Evolutionary conservation across 352 stramenopile species (phyloP).

Genomic region (Pythium phragmiticola): DNA sequence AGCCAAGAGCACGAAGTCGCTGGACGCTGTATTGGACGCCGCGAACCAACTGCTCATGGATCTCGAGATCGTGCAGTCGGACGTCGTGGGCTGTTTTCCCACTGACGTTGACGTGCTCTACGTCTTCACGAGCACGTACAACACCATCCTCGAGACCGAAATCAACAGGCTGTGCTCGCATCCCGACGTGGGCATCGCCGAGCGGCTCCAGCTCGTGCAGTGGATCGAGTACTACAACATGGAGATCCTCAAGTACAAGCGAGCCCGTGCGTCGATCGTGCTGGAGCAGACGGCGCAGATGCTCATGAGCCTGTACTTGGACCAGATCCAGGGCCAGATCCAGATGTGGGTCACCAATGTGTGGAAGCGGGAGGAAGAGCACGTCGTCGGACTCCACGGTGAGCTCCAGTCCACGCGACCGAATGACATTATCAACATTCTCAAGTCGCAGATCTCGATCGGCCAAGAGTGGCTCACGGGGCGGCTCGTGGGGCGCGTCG

Average conservation of each 20-base stretch:
- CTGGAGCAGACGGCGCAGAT: slow-evolving; percentile 65
- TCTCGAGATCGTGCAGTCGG: slow-evolving; percentile 70
- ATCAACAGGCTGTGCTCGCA: slow-evolving; percentile 61
- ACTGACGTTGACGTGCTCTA: slow-evolving; percentile 75
- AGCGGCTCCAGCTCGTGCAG: slow-evolving; percentile 79
- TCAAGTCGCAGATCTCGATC: slow-evolving; percentile 86
- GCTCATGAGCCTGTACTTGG: slow-evolving; percentile 73
- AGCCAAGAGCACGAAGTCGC: slow-evolving; percentile 49
- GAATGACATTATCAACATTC: slow-evolving; percentile 87
- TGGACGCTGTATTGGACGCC: slow-evolving; percentile 58
- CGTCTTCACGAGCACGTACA: slow-evolving; percentile 82
- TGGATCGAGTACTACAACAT: slow-evolving; percentile 90
- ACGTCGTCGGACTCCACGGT: slow-evolving; percentile 49
- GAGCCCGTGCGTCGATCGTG: slow-evolving; percentile 60
- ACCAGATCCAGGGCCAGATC: slow-evolving; percentile 77
- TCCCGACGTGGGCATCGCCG: slow-evolving; percentile 62
- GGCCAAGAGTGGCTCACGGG: slow-evolving; percentile 80
- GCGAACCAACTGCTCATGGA: slow-evolving; percentile 80
- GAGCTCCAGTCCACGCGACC: slow-evolving; percentile 74
- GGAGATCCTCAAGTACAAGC: slow-evolving; percentile 85
- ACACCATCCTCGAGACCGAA: slow-evolving; percentile 60
- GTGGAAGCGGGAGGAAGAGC: slow-evolving; percentile 80
- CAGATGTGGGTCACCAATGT: slow-evolving; percentile 86
- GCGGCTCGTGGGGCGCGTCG: slow-evolving; percentile 56
- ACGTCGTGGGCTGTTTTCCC: slow-evolving; percentile 73